phyloP scores from a whole-genome alignment of 352 stramenopile species.

The Globisporangium middletonii region DNA sequence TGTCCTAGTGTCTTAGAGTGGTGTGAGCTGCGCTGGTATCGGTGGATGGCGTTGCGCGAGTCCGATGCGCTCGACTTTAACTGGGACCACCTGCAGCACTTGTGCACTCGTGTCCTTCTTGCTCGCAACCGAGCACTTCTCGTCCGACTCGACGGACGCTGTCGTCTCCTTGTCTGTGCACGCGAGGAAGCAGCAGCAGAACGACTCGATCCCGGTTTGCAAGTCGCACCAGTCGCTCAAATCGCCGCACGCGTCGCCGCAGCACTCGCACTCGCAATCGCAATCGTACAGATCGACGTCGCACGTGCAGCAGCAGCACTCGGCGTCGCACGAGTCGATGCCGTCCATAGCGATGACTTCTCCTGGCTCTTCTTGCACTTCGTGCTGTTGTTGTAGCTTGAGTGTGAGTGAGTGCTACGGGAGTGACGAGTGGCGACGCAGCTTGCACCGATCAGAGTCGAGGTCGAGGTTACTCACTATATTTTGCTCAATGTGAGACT shows the following conservation, averaged over 20 bases:
- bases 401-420: background rate
- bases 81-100: background rate
- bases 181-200: conserved; percentile 3
- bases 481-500: too few species aligned
- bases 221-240: background rate
- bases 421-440: too few species aligned
- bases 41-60: background rate
- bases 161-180: background rate
- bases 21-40: background rate
- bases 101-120: background rate
- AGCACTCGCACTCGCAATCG: conserved; percentile 8
- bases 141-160: background rate
- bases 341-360: background rate
- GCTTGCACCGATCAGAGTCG: too few species aligned
- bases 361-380: too few species aligned
- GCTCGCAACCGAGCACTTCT: background rate
- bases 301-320: conserved; percentile 7
- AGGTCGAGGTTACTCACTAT: too few species aligned
- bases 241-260: conserved; percentile 3
- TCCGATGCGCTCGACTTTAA: background rate
- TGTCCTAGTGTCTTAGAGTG: too few species aligned
- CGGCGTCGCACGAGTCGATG: background rate
- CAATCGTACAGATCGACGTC: conserved; percentile 6
- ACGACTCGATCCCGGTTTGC: background rate
- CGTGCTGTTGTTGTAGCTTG: too few species aligned